phyloP scores from a whole-genome alignment of 148 eudicot genomes.

The Dysphania ambrosioides region DNA sequence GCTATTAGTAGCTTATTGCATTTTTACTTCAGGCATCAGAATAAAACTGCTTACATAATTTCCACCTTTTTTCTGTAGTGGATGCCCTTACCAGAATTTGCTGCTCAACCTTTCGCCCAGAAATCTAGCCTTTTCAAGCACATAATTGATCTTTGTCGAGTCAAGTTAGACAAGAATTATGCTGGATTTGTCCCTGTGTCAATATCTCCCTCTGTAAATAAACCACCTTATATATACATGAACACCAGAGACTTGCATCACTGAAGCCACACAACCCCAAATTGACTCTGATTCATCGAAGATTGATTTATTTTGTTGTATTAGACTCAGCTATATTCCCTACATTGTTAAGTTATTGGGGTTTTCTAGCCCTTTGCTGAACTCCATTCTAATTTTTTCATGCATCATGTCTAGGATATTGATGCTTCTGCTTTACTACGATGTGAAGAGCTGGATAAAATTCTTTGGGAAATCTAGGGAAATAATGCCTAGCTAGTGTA shows the following conservation, averaged over 20 bases:
- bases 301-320: background rate
- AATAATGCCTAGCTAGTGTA: background rate
- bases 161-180: conserved; percentile 49
- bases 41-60: background rate
- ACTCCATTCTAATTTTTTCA: background rate
- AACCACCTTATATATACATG: conserved; percentile 40
- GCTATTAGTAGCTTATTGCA: background rate
- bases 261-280: conserved; percentile 10
- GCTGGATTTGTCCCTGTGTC: conserved; percentile 48
- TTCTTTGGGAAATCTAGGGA: background rate
- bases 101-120: conserved; percentile 48
- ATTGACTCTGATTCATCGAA: conserved; percentile 23
- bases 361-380: background rate
- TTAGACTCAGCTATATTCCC: background rate
- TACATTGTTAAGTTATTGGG: conserved; percentile 3
- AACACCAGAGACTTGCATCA: conserved; percentile 40
- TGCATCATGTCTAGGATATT: background rate
- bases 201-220: conserved; percentile 20
- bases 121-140: conserved; percentile 35
- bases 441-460: background rate
- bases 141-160: conserved; percentile 42
- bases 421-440: background rate
- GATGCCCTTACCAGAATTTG: conserved; percentile 62
- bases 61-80: conserved; percentile 38
- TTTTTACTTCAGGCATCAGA: background rate